Evolutionary conservation across 2,329 filamentous ascomycete species (phyloP).

Genomic region (Clonostachys byssicola): DNA sequence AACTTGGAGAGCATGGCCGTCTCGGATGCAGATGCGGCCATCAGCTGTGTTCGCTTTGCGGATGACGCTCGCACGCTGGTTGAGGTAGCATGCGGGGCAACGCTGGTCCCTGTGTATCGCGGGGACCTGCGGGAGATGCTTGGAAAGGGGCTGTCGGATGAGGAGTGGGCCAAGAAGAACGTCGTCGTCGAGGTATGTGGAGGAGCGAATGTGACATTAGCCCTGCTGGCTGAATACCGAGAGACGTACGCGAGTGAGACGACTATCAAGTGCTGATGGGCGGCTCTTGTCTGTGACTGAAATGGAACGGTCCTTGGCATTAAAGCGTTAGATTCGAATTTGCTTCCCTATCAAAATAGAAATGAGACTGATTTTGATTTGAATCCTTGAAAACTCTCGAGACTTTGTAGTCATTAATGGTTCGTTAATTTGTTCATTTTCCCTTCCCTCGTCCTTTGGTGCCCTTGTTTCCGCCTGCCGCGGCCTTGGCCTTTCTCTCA

Average conservation of each 20-base stretch:
- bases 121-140: conserved; percentile 58
- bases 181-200: conserved; percentile 86
- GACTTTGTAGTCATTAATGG: too few relatives aligned
- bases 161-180: conserved; percentile 61
- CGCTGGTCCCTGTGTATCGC: conserved; percentile 65
- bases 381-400: too few relatives aligned
- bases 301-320: too few relatives aligned
- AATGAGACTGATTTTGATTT: too few relatives aligned
- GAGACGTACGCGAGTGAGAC: conserved; percentile 32
- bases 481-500: conserved; percentile 44
- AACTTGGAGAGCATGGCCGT: conserved; percentile 27
- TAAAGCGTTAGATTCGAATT: too few relatives aligned
- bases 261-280: conserved; percentile 15
- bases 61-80: conserved; percentile 81
- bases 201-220: conserved; percentile 62
- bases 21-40: conserved; percentile 65
- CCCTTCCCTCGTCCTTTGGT: conserved; percentile 23
- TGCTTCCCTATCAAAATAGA: too few relatives aligned
- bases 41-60: conserved; percentile 70
- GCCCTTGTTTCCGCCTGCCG: conserved; percentile 16
- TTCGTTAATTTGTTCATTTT: background rate
- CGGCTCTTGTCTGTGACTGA: background rate
- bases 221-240: conserved; percentile 55
- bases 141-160: conserved; percentile 44
- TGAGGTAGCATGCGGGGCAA: conserved; percentile 82